phyloP scores from a whole-genome alignment of 2,329 filamentous ascomycete genomes.

The Cladosporium austrohemisphaericum region DNA sequence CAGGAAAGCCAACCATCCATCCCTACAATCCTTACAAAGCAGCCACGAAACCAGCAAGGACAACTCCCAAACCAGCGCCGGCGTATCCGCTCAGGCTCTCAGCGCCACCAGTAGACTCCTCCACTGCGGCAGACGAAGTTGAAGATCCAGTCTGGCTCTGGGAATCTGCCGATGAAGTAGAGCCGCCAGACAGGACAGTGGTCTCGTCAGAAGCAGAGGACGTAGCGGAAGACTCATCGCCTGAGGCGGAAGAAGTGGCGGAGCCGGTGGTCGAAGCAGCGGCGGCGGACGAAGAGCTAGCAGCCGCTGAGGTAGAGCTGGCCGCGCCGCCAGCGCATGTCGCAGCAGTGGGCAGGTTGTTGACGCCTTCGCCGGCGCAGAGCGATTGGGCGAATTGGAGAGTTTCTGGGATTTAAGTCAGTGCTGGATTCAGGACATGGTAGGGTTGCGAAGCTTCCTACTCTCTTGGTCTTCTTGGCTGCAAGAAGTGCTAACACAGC shows the following conservation, averaged over 20 bases:
- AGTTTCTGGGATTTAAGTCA: conserved; percentile 31
- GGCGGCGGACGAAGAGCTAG: neutral
- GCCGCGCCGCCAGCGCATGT: conserved; percentile 31
- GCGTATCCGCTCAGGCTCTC: conserved; percentile 1
- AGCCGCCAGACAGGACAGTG: neutral
- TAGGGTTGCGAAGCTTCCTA: too few species aligned
- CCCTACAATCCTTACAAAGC: conserved; percentile 24
- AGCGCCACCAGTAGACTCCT: conserved; percentile 10
- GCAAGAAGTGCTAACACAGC: conserved; percentile 40
- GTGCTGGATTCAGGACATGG: too few species aligned
- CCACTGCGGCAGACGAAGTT: neutral
- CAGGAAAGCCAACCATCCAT: too few species aligned
- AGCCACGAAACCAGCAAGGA: conserved; percentile 25
- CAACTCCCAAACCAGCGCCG: conserved; percentile 16
- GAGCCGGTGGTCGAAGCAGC: neutral
- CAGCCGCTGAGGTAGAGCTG: conserved; percentile 13
- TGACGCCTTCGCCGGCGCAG: conserved; percentile 38
- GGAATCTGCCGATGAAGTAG: conserved; percentile 1
- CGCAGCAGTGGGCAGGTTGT: conserved; percentile 37
- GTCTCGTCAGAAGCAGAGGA: conserved; percentile 4
- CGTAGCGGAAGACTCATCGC: neutral
- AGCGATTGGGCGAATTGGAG: conserved; percentile 41
- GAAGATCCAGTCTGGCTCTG: conserved; percentile 3
- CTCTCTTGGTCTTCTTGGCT: conserved; percentile 31
- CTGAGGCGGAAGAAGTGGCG: neutral